A percentile compares a stretch with the other conserved stretches of the same genome.
These are phyloP conservation scores for Auriscalpium vulgare DNA, from an alignment of 768 basidiomycete species.

Conservation along the genomic window DNA sequence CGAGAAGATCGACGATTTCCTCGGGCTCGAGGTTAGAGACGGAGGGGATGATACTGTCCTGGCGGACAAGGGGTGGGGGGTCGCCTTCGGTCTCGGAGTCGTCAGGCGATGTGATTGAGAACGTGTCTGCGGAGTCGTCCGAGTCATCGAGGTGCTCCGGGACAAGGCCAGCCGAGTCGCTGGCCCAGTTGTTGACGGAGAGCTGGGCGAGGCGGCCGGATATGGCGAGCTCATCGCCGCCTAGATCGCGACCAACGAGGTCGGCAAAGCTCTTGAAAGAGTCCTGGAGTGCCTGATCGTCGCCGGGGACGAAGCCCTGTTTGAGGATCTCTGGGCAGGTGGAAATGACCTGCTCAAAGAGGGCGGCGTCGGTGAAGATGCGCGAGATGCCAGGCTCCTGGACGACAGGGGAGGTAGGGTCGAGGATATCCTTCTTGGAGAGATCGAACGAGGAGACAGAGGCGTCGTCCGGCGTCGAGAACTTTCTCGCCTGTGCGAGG, in stretches of 20 bases:
- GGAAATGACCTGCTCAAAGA: constrained; percentile 29
- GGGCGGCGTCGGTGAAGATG: constrained; percentile 32
- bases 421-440: background rate
- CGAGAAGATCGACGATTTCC: constrained; percentile 42
- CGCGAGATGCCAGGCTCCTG: constrained; percentile 23
- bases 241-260: constrained; percentile 37
- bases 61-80: background rate
- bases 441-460: background rate
- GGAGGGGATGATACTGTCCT: background rate
- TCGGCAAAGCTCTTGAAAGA: constrained; percentile 28
- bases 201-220: constrained; percentile 31
- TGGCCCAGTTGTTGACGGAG: constrained; percentile 28
- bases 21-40: constrained; percentile 32
- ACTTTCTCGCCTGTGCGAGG: too few relatives aligned
- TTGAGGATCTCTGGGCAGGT: background rate
- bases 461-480: background rate
- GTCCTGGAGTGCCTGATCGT: constrained; percentile 12
- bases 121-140: constrained; percentile 18
- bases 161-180: constrained; percentile 11
- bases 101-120: constrained; percentile 2
- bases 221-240: constrained; percentile 25
- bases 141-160: constrained; percentile 9
- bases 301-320: background rate
- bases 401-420: background rate
- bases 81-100: background rate